Percentiles rank a stretch among this genome's conserved stretches.
Evolutionary conservation across 352 stramenopile species (phyloP).

Genomic region (Phytophthora litchii): DNA sequence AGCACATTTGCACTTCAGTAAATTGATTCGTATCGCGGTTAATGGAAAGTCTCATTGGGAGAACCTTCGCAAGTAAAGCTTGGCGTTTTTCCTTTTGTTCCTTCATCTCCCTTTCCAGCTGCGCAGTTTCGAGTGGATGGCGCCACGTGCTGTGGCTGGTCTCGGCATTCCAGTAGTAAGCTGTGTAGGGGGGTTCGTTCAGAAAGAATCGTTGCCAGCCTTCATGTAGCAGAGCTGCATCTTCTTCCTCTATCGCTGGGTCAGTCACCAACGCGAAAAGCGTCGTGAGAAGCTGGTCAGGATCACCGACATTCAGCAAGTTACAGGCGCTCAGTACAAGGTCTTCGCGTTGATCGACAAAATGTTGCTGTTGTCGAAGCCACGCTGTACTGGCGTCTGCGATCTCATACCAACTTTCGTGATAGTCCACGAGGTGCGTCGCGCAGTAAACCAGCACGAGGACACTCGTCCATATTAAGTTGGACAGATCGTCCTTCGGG

Average conservation of each 20-base stretch:
- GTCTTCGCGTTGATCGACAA: constrained; percentile 53
- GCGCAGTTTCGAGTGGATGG: constrained; percentile 53
- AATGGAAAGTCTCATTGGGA: constrained; percentile 51
- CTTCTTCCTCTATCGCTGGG: constrained; percentile 17
- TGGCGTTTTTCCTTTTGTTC: constrained; percentile 38
- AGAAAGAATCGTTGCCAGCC: constrained; percentile 60
- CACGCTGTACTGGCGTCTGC: constrained; percentile 40
- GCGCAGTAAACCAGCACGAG: constrained; percentile 53
- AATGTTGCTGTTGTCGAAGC: constrained; percentile 57
- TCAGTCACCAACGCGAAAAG: constrained; percentile 47
- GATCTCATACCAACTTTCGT: constrained; percentile 60
- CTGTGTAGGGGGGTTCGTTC: constrained; percentile 61
- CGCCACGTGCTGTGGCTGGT: constrained; percentile 65
- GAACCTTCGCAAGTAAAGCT: constrained; percentile 40
- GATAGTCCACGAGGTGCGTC: constrained; percentile 46
- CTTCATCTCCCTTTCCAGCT: constrained; percentile 41
- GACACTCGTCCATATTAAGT: constrained; percentile 59
- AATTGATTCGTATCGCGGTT: constrained; percentile 35
- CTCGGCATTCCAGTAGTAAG: constrained; percentile 70
- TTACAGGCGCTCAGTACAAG: constrained; percentile 52
- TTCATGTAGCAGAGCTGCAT: constrained; percentile 40
- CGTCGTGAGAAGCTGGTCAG: constrained; percentile 38
- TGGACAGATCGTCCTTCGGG: constrained; percentile 53
- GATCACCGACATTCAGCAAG: constrained; percentile 40
- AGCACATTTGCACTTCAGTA: constrained; percentile 12